Conservation (phyloP, 371 early-diverging fungal genomes). For the Lichtheimia corymbifera region DNA sequence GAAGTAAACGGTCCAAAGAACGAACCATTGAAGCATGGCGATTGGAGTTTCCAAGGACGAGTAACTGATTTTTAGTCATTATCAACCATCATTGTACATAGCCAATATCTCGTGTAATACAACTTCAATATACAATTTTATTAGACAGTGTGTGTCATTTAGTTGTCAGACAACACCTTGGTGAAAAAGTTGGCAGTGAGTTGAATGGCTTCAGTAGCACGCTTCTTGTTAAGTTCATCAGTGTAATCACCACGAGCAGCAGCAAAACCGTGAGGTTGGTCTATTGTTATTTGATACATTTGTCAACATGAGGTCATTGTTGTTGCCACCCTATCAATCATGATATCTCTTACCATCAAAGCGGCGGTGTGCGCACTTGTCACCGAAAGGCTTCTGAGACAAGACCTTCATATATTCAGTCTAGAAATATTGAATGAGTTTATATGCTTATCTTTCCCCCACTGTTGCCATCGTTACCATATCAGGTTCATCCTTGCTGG, state of each 20-base stretch:
- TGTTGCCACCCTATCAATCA: not conserved
- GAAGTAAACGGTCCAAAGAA: conserved; percentile 84
- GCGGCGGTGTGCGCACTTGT: conserved; percentile 51
- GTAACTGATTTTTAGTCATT: conserved; percentile 75
- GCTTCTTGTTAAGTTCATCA: conserved; percentile 46
- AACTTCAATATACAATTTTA: no score
- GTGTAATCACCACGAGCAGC: conserved; percentile 68
- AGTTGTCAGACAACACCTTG: conserved; percentile 12
- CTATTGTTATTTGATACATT: conserved; percentile 10
- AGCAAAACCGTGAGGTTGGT: conserved; percentile 73
- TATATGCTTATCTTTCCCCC: no score
- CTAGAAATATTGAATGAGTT: conserved; percentile 1
- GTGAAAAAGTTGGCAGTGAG: conserved; percentile 54
- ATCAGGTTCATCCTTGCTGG: conserved; percentile 66
- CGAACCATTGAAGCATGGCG: conserved; percentile 86
- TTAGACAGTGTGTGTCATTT: no score
- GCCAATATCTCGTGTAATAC: no score
- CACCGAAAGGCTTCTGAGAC: conserved; percentile 58
- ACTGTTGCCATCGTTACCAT: conserved; percentile 28
- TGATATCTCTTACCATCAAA: conserved; percentile 49
- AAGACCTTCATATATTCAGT: conserved; percentile 50
- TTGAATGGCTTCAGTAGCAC: conserved; percentile 56
- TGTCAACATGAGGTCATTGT: not conserved
- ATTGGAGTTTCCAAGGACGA: conserved; percentile 88
- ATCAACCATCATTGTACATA: no score